Conservation (phyloP, 495 filamentous ascomycete species). For the Neurospora cerealis region DNA sequence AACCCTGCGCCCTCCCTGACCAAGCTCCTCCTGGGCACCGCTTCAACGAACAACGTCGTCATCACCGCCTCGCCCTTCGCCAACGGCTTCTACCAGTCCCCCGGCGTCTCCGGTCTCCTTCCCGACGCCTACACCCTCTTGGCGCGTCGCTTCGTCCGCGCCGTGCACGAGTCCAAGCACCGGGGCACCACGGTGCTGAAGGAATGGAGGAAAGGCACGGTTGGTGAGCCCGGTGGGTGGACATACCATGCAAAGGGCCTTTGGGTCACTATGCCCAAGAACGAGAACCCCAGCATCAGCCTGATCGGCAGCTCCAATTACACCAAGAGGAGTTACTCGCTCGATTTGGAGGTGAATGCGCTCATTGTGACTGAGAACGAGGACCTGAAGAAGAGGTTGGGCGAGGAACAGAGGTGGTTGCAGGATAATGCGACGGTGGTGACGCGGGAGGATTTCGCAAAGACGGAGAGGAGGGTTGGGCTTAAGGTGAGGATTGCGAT, state of each 20-base stretch:
- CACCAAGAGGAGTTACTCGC: slow-evolving; percentile 81
- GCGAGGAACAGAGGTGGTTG: slow-evolving; percentile 69
- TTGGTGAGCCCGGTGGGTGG: slow-evolving; percentile 76
- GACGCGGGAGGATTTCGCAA: slow-evolving; percentile 64
- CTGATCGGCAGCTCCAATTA: slow-evolving; percentile 92
- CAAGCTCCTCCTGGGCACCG: slow-evolving; percentile 62
- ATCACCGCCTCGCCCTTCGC: slow-evolving; percentile 90
- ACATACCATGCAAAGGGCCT: slow-evolving; percentile 97
- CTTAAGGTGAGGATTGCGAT: slow-evolving; percentile 80
- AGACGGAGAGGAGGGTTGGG: slow-evolving; percentile 70
- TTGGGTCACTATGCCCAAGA: slow-evolving; percentile 68
- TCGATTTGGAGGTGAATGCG: slow-evolving; percentile 83
- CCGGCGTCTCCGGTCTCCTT: slow-evolving; percentile 79
- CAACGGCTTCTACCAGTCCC: slow-evolving; percentile 90
- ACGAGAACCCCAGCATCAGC: slow-evolving; percentile 58
- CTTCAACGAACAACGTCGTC: slow-evolving; percentile 60
- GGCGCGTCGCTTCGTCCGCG: slow-evolving; percentile 67
- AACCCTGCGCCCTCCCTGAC: slow-evolving; percentile 82
- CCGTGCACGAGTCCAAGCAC: slow-evolving; percentile 51
- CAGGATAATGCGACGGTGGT: slow-evolving; percentile 58
- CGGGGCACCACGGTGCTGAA: slow-evolving; percentile 55
- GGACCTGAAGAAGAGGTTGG: slow-evolving; percentile 58
- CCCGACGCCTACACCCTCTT: slow-evolving; percentile 88
- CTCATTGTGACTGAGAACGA: slow-evolving; percentile 75
- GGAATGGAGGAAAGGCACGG: slow-evolving; percentile 81